phyloP scores from a whole-genome alignment of 306 rosid species.

The Sesbania bispinosa region DNA sequence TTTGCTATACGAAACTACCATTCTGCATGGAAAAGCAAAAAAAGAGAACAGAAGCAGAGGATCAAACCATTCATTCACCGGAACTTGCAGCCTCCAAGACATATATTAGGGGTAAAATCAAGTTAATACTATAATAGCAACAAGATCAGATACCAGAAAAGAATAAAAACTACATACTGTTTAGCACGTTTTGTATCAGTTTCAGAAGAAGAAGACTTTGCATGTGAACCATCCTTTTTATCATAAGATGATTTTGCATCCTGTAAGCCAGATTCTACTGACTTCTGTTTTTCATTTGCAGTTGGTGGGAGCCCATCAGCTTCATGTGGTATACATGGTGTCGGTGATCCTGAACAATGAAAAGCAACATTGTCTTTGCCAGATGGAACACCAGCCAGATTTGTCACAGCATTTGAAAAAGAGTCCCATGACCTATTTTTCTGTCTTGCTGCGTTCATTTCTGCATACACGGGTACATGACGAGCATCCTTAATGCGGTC shows the following conservation, averaged over 20 bases:
- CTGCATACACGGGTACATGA: conserved; percentile 58
- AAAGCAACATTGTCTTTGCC: conserved; percentile 51
- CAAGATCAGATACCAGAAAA: conserved; percentile 20
- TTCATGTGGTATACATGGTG: conserved; percentile 55
- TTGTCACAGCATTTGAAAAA: conserved; percentile 40
- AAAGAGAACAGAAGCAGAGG: conserved; percentile 1
- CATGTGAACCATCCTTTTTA: conserved; percentile 61
- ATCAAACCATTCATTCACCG: conserved; percentile 26
- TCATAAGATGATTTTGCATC: conserved; percentile 60
- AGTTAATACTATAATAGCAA: conserved; percentile 11
- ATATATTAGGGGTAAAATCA: conserved; percentile 2
- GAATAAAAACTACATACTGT: conserved; percentile 69
- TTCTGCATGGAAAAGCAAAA: conserved; percentile 5
- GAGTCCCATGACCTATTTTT: conserved; percentile 84
- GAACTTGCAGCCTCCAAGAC: conserved; percentile 12
- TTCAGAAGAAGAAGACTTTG: conserved; percentile 67
- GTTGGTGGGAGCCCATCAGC: conserved; percentile 57
- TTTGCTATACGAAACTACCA: conserved; percentile 14
- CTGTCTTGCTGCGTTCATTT: conserved; percentile 56
- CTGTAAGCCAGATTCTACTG: conserved; percentile 54
- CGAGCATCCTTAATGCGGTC: conserved; percentile 70
- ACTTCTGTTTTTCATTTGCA: conserved; percentile 51
- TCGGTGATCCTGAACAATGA: conserved; percentile 55
- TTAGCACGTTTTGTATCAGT: conserved; percentile 94
- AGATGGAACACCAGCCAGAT: conserved; percentile 48